A percentile compares a stretch with the other conserved stretches of the same genome.
Evolutionary conservation across 768 basidiomycete species (phyloP).

Genomic region (Pleurotus citrinopileatus): DNA sequence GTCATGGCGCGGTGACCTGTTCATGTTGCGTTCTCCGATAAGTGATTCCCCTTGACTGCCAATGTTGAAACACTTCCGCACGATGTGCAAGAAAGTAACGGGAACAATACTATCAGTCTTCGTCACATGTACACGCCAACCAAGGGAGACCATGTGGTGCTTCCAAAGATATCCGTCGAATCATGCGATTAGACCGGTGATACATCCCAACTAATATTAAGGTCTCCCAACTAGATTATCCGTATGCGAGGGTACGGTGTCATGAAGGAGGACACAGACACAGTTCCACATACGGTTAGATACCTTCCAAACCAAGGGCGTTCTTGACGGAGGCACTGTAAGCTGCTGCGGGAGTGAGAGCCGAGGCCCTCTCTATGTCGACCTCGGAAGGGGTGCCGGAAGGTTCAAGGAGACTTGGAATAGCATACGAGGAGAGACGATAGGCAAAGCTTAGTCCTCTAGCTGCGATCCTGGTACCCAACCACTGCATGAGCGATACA

Average conservation of each 20-base stretch:
- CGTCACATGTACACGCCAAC: constrained; percentile 1
- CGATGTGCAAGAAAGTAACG: neutral
- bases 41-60: constrained; percentile 7
- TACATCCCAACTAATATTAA: neutral
- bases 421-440: constrained; percentile 21
- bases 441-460: constrained; percentile 47
- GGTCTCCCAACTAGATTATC: constrained; percentile 4
- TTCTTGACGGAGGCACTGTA: constrained; percentile 17
- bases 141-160: constrained; percentile 1
- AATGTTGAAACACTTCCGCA: constrained; percentile 5
- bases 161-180: neutral
- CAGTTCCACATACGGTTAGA: constrained; percentile 9
- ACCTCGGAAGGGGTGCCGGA: constrained; percentile 19
- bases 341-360: constrained; percentile 15
- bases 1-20: neutral
- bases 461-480: constrained; percentile 60
- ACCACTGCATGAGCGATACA: constrained; percentile 64
- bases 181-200: constrained; percentile 7
- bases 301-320: constrained; percentile 20
- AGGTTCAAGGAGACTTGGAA: constrained; percentile 15
- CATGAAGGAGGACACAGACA: neutral
- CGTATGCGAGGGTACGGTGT: neutral
- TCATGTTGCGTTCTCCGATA: neutral
- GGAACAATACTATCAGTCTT: neutral
- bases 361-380: constrained; percentile 10